Conservation (phyloP, 1,139 yeast species). For the Suhomyces kunorum region DNA sequence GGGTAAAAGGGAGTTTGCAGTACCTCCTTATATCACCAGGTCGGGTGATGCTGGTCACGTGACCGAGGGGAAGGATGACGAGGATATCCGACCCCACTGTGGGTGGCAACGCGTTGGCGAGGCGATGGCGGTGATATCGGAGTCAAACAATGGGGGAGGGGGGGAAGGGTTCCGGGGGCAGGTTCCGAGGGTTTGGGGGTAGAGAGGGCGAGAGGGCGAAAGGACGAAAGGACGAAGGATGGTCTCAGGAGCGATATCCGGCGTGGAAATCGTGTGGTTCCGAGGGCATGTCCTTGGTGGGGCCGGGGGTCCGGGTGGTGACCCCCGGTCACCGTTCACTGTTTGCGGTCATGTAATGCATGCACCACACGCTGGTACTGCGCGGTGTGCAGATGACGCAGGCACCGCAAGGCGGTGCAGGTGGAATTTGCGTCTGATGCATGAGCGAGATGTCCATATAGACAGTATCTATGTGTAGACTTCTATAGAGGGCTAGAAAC, state of each 20-base stretch:
- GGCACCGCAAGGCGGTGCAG: neutral
- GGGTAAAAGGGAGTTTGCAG: neutral
- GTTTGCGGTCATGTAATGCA: conserved; percentile 3
- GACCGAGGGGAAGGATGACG: neutral
- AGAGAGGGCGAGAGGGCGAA: neutral
- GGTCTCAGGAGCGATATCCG: no score
- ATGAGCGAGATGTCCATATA: neutral
- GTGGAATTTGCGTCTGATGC: neutral
- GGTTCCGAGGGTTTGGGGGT: neutral
- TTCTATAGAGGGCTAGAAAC: no score
- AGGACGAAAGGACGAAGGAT: no score
- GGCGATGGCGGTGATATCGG: conserved; percentile 5
- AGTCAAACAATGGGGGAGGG: neutral
- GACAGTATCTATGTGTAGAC: no score
- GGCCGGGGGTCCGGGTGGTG: neutral
- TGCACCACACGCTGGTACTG: no score
- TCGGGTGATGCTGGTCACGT: neutral
- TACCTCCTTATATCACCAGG: conserved; percentile 1
- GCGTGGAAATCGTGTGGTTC: no score
- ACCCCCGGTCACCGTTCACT: no score
- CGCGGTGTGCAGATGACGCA: neutral
- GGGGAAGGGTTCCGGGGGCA: neutral
- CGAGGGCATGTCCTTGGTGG: neutral
- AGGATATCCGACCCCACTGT: neutral
- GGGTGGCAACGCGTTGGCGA: conserved; percentile 5